Percentiles rank a stretch among this genome's conserved stretches.
Evolutionary conservation across 2,329 filamentous ascomycete species (phyloP).

Genomic region (Passalora sequoiae): DNA sequence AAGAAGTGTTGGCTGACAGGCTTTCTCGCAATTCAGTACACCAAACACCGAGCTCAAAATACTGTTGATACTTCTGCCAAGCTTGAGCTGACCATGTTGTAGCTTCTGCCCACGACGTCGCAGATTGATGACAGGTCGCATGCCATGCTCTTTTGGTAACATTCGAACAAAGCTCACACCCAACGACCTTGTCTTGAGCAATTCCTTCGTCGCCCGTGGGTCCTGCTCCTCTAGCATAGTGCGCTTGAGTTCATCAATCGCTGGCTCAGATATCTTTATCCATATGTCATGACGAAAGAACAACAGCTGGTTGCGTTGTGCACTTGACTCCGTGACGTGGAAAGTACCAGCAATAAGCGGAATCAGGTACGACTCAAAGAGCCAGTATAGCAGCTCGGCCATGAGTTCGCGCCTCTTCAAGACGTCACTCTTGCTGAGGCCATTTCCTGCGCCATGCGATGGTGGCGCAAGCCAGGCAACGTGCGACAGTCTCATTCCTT

Average conservation of each 20-base stretch:
- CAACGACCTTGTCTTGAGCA: constrained; percentile 59
- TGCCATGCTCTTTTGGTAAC: constrained; percentile 69
- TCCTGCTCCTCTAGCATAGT: constrained; percentile 76
- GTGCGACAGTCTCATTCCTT: constrained; percentile 56
- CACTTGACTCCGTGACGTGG: constrained; percentile 86
- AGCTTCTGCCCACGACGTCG: constrained; percentile 56
- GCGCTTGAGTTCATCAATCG: constrained; percentile 60
- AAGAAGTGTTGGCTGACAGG: constrained; percentile 51
- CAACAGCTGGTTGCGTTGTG: constrained; percentile 74
- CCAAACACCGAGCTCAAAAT: constrained; percentile 69
- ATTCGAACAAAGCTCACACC: constrained; percentile 76
- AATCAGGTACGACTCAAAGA: constrained; percentile 87
- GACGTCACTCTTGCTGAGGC: constrained; percentile 65
- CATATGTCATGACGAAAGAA: constrained; percentile 95
- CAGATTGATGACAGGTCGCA: constrained; percentile 85
- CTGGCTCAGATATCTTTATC: constrained; percentile 69
- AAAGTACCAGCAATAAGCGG: constrained; percentile 84
- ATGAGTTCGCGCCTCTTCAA: constrained; percentile 74
- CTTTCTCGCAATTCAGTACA: constrained; percentile 71
- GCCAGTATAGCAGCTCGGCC: constrained; percentile 80
- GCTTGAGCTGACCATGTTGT: constrained; percentile 49
- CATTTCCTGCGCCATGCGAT: constrained; percentile 41
- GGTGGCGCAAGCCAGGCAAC: constrained; percentile 64
- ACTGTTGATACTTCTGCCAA: constrained; percentile 64
- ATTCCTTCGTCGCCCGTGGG: constrained; percentile 49